Conservation (phyloP, 164 flowering plant genomes). For the Macadamia integrifolia region DNA sequence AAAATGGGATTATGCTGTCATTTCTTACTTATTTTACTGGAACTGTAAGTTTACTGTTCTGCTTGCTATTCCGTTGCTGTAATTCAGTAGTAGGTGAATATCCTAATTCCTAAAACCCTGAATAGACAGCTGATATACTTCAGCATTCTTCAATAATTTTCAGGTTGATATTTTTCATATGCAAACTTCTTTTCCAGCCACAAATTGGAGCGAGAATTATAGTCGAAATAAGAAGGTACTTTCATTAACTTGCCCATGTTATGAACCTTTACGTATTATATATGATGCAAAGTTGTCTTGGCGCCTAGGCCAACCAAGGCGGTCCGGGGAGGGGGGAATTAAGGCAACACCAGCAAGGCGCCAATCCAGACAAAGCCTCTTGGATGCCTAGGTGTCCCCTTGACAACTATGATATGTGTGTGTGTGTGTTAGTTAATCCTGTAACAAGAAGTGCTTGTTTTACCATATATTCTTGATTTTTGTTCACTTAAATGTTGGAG, state of each 20-base stretch:
- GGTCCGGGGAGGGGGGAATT: too few relatives aligned
- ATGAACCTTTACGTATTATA: not conserved
- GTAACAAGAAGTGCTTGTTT: not conserved
- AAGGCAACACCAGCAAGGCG: too few relatives aligned
- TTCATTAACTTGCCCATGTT: not conserved
- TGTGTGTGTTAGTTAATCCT: too few relatives aligned
- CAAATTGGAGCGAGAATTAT: constrained; percentile 74
- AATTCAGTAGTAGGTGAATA: not conserved
- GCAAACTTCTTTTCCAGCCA: constrained; percentile 43
- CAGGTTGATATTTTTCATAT: constrained; percentile 93
- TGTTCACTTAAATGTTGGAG: too few relatives aligned
- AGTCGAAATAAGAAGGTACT: constrained; percentile 65
- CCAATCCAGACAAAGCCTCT: too few relatives aligned
- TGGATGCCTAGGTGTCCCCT: too few relatives aligned
- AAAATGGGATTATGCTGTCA: constrained; percentile 85
- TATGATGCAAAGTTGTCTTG: too few relatives aligned
- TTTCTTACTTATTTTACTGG: constrained; percentile 94
- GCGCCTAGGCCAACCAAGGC: too few relatives aligned
- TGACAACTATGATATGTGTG: too few relatives aligned
- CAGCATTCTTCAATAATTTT: not conserved
- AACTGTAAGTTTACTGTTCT: constrained; percentile 56
- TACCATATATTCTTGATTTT: not conserved
- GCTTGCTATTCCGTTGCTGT: not conserved
- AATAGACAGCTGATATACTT: not conserved
- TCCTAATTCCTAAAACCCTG: not conserved